phyloP scores from a whole-genome alignment of 1,284 basidiomycete genomes.

The Pseudozyma flocculosa region DNA sequence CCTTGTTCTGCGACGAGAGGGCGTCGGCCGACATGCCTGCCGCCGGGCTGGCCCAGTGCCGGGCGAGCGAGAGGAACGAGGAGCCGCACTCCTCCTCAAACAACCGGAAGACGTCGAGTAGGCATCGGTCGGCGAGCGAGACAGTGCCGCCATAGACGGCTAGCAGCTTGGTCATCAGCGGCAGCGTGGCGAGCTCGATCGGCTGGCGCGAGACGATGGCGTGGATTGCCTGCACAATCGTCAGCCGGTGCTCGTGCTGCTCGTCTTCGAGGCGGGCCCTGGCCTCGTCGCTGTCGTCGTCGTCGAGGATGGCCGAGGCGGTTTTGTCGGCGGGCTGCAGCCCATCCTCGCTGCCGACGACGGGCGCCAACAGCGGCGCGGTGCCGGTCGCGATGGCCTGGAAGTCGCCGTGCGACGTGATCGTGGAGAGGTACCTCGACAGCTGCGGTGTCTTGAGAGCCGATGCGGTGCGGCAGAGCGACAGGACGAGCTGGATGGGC shows the following conservation, averaged over 20 bases:
- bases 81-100: constrained; percentile 74
- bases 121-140: constrained; percentile 66
- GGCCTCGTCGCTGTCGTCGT: too few species aligned
- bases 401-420: constrained; percentile 37
- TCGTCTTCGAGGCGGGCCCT: constrained; percentile 36
- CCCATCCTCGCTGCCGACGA: too few species aligned
- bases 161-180: constrained; percentile 74
- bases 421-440: constrained; percentile 29
- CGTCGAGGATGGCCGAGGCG: too few species aligned
- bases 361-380: too few species aligned
- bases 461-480: constrained; percentile 55
- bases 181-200: constrained; percentile 75
- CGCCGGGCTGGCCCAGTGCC: constrained; percentile 21
- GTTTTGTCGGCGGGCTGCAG: too few species aligned
- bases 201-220: constrained; percentile 73
- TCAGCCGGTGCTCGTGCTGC: constrained; percentile 53
- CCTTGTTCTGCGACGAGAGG: constrained; percentile 3
- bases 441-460: constrained; percentile 12
- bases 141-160: constrained; percentile 73
- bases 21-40: not conserved
- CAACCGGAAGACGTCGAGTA: constrained; percentile 73
- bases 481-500: constrained; percentile 64
- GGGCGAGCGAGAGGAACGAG: constrained; percentile 61
- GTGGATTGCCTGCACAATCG: constrained; percentile 65
- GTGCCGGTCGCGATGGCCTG: constrained; percentile 14